phyloP scores from a whole-genome alignment of 2,329 filamentous ascomycete genomes.

The Xylaria sp. region DNA sequence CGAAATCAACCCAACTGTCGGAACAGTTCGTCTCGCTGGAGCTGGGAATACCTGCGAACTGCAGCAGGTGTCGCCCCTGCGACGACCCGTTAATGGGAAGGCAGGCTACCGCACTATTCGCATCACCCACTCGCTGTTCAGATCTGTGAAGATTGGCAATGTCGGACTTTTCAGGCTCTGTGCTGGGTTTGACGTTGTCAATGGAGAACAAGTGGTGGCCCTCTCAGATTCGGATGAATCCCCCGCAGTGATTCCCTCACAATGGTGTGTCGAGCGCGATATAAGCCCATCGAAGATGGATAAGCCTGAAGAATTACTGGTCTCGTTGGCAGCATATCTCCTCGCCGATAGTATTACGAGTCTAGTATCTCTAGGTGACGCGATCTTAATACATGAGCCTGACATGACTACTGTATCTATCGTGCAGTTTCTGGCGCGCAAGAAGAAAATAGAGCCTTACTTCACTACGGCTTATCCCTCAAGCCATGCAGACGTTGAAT shows the following conservation, averaged over 20 bases:
- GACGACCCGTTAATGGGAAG: neutral
- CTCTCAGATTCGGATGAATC: neutral
- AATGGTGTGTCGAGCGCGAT: neutral
- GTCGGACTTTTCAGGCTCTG: constrained; percentile 6
- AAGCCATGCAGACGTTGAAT: neutral
- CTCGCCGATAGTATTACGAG: neutral
- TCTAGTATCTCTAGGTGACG: neutral
- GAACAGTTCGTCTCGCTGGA: neutral
- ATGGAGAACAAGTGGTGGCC: neutral
- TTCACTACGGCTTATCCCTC: constrained; percentile 7
- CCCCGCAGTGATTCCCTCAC: neutral
- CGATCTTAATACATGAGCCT: constrained; percentile 6
- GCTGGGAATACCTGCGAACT: neutral
- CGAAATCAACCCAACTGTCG: neutral
- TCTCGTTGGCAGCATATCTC: neutral
- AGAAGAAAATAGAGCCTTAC: neutral
- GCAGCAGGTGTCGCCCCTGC: constrained; percentile 1
- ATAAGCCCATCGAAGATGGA: neutral
- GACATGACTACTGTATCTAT: neutral
- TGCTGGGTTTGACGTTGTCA: neutral
- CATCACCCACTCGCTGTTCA: neutral
- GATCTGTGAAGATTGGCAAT: neutral
- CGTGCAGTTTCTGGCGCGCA: neutral
- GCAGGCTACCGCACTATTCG: neutral
- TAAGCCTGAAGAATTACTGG: neutral